Evolutionary conservation across 2,329 filamentous ascomycete species (phyloP), one percentile per base, ranked within the genome.

Genomic region (Cercospora sp.): DNA sequence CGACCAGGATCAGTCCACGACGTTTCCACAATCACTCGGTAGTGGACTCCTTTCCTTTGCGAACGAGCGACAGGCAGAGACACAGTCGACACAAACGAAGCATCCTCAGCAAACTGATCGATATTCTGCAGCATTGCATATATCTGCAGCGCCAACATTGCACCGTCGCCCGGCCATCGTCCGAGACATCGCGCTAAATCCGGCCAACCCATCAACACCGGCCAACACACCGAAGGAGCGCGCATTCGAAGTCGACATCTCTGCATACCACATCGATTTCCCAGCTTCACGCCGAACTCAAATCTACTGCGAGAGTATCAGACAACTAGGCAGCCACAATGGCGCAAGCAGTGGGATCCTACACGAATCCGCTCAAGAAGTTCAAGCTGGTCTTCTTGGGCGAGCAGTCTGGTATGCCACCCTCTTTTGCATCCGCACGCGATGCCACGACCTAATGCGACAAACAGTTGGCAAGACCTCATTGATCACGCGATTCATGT

Each of bases 321-420:
- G 45, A 28, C 18, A 63, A 24, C 45, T 12, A 40, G 37, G 30
- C 49, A 63, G 43, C 61, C 81, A 88, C 80, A 80, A 97, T 97
- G 94, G 92, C 94, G 81, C 89, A 93, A 76, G 83, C 82, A 68
- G 90, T 89, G 78, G 92, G 91, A 81, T 92, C 92, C 73, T 99
- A 98, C 87, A 97, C 96, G 82, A 98, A 98, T 86, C 95, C 95
- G 78, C 86, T 99, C 84, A 99, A 99, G 91, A 99, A 99, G 84
- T 99, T 98, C 91, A 99, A 99, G 94, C 85, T 99, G 82, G 95
- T 99, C 75, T 99, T 99, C 82, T 85, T 99, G 71, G 95, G 95
- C 79, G 95, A 99, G 84, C 95, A 99, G 83, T 98, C 94, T 82
- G 95, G 94, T 97, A 93, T 81, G 89, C 65, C 30, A 58, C 34